These are phyloP conservation scores for Teunomyces pallodes DNA, from an alignment of 805 yeast species.

Conservation along the genomic window DNA sequence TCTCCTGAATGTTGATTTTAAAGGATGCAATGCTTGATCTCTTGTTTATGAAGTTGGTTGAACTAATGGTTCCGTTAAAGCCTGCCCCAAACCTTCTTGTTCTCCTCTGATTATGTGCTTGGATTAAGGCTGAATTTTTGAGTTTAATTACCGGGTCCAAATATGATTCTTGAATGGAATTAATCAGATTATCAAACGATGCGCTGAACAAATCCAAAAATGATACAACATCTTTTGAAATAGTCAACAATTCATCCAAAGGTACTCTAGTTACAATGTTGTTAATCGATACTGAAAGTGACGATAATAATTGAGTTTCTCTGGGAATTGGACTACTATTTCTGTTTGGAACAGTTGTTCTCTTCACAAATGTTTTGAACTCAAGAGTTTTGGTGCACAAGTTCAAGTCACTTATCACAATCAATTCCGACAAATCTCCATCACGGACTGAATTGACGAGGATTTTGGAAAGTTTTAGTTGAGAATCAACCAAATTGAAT, in stretches of 20 bases:
- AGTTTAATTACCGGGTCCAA: background rate
- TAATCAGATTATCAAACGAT: constrained; percentile 4
- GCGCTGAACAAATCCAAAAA: background rate
- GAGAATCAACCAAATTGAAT: constrained; percentile 32
- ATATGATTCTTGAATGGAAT: constrained; percentile 14
- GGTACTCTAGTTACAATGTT: constrained; percentile 12
- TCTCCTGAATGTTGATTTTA: constrained; percentile 21
- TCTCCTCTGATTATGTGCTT: constrained; percentile 10
- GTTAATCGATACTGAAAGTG: constrained; percentile 13
- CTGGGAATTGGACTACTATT: constrained; percentile 17
- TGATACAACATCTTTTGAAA: background rate
- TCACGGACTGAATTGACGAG: constrained; percentile 13
- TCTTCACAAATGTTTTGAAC: constrained; percentile 21
- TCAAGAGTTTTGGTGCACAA: constrained; percentile 23
- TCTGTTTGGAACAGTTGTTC: constrained; percentile 9
- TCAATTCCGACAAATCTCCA: constrained; percentile 11
- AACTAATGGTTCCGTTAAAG: constrained; percentile 5
- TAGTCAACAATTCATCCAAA: constrained; percentile 7
- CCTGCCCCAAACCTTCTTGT: constrained; percentile 14
- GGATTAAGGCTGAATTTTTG: background rate
- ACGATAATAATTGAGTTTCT: constrained; percentile 15
- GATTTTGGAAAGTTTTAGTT: constrained; percentile 33
- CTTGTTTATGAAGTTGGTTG: constrained; percentile 18
- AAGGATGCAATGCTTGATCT: constrained; percentile 41
- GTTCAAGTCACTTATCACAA: constrained; percentile 24